Base-by-base conservation (phyloP, 495 filamentous ascomycete species). In the Choiromyces venosus region DNA sequence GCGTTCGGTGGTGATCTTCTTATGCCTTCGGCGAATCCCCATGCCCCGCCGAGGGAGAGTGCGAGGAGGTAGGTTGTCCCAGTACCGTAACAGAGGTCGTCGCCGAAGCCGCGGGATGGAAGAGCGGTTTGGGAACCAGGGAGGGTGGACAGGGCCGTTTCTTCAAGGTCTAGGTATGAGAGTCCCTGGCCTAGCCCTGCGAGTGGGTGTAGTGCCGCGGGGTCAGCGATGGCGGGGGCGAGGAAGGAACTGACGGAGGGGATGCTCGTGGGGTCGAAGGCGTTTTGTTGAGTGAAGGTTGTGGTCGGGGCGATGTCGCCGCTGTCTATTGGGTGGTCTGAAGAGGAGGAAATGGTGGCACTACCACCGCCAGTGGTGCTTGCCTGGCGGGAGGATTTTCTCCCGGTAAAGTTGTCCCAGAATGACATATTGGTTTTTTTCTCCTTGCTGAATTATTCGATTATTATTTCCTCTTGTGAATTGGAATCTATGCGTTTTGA, bases 71-170 rank as follows among this genome's bases (percentile, higher is more conserved):
- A 99, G 76, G 93, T 96, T 44, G 94, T 89, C 71, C 95, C 95
- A 36, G 94, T 93, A 79, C 96, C 96, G 82, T 99, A 99, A 84
- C 95, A 98, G 67, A 99, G 89, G 83, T 99, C 95, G 82, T 99
- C 95, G 68, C 92, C 95, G 89, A 96, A 99, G 78, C 95, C 95
- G 81, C 96, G 90, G 37, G 93, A 97, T 6, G 96, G 96, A 42
- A 99, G 87, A 44, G 92, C 90, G 19, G 93, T 93, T 72, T 91
- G 91, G 56, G 88, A 86, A 79, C 93, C 94, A 68, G 95, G 92
- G n/a, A 96, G 87, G 79, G 94, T 87, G 46, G 93, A 94, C 65
- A 98, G 90, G 16, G 90, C 87, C 36, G 92, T 91, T 79, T 98
- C 95, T 85, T 98, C 95, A 81, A 99, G 91, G 66, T 90, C 88